Evolutionary conservation across 139 green algal species (phyloP).

Genomic region (Coelastrella sp.): DNA sequence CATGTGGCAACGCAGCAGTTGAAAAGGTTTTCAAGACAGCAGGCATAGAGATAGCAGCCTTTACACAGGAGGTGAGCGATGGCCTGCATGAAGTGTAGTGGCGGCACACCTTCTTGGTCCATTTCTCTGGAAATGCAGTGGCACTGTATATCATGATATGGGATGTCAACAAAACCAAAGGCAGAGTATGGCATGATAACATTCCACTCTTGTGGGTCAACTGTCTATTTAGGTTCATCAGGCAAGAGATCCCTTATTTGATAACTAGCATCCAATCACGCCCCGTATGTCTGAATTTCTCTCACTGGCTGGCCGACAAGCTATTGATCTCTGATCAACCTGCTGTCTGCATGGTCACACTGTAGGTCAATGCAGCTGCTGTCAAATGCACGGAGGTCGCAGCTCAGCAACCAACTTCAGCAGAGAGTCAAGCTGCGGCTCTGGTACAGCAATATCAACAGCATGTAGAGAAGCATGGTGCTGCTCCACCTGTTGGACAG

Average conservation of each 20-base stretch:
- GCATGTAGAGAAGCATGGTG: background rate
- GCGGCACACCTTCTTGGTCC: too few species aligned
- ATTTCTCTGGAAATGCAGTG: too few species aligned
- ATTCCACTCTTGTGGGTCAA: too few species aligned
- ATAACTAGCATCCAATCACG: too few species aligned
- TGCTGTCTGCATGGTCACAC: background rate
- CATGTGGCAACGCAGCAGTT: background rate
- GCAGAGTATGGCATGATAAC: too few species aligned
- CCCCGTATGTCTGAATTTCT: background rate
- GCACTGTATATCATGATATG: too few species aligned
- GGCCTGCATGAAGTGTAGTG: background rate
- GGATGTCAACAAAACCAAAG: too few species aligned
- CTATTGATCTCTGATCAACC: too few species aligned
- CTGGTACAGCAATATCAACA: slow-evolving; percentile 17
- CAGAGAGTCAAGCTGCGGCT: background rate
- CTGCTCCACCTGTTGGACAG: background rate
- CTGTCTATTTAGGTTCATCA: too few species aligned
- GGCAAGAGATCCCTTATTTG: too few species aligned
- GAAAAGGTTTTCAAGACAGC: background rate
- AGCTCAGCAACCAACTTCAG: background rate
- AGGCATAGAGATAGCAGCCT: background rate
- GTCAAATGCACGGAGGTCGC: background rate
- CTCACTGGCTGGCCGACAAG: background rate
- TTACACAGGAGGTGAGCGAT: background rate
- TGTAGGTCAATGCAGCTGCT: background rate